These are phyloP conservation scores for Rhynchospora breviuscula DNA, from an alignment of 176 grass and related monocot genomes.

Conservation along the genomic window DNA sequence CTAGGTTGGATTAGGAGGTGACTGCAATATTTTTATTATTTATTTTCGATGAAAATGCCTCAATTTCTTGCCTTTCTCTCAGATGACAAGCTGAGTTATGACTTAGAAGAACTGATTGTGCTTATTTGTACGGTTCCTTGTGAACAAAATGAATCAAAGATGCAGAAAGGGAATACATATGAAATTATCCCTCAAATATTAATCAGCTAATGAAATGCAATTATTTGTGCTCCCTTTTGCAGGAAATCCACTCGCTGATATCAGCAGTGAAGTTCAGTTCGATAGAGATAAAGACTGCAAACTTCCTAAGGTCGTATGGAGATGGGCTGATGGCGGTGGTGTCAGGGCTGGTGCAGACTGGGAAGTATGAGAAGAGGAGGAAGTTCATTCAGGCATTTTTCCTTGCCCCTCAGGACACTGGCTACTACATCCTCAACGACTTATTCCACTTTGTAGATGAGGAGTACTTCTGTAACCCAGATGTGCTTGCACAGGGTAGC, in stretches of 20 bases:
- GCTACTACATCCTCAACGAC: constrained; percentile 74
- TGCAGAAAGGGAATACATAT: not conserved
- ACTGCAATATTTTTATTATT: not conserved
- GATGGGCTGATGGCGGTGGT: constrained; percentile 52
- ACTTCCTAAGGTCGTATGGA: constrained; percentile 61
- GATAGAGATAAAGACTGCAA: constrained; percentile 81
- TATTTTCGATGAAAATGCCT: not conserved
- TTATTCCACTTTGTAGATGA: constrained; percentile 85
- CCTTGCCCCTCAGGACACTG: constrained; percentile 74
- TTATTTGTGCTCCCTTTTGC: constrained; percentile 23
- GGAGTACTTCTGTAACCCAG: constrained; percentile 38
- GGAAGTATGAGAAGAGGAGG: constrained; percentile 48
- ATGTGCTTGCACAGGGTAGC: constrained; percentile 14
- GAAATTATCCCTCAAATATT: not conserved
- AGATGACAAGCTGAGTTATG: not conserved
- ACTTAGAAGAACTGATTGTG: not conserved
- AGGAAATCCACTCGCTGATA: constrained; percentile 72
- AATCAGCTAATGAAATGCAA: not conserved
- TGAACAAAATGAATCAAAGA: not conserved
- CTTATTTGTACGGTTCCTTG: not conserved
- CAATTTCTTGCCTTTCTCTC: not conserved
- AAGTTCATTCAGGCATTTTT: constrained; percentile 78
- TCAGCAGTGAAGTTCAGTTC: constrained; percentile 58
- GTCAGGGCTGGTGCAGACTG: constrained; percentile 67
- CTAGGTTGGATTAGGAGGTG: not conserved